phyloP scores from a whole-genome alignment of 2,329 filamentous ascomycete species.

The Aspergillus eucalypticola region DNA sequence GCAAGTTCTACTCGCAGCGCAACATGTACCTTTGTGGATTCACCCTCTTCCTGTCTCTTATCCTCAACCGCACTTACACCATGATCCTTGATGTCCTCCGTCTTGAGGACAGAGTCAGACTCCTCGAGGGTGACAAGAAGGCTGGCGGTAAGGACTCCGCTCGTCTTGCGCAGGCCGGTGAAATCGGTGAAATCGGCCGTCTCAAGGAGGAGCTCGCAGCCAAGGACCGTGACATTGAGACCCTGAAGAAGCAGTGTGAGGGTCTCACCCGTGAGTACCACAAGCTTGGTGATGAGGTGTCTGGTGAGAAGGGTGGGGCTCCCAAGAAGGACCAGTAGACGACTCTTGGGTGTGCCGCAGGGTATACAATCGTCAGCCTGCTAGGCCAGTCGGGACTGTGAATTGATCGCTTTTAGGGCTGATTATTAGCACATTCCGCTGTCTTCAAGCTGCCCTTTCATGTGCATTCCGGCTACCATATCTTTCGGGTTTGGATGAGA shows the following conservation, averaged over 20 bases:
- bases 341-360: background rate
- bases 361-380: background rate
- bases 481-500: background rate
- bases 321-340: conserved; percentile 59
- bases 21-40: conserved; percentile 99
- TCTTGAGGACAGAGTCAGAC: conserved; percentile 88
- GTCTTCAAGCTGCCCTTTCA: background rate
- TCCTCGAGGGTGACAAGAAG: conserved; percentile 68
- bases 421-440: background rate
- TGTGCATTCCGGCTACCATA: background rate
- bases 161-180: conserved; percentile 71
- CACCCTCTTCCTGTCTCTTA: conserved; percentile 96
- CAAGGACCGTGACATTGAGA: conserved; percentile 81
- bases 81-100: conserved; percentile 93
- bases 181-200: conserved; percentile 73
- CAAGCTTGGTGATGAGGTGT: conserved; percentile 79
- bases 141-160: conserved; percentile 66
- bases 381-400: background rate
- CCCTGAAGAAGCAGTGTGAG: conserved; percentile 87
- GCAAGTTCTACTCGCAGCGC: conserved; percentile 99
- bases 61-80: conserved; percentile 95
- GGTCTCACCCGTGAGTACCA: conserved; percentile 83
- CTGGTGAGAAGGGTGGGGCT: conserved; percentile 50
- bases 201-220: conserved; percentile 68
- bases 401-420: background rate